Percentiles rank a stretch among this genome's conserved stretches.
These are phyloP conservation scores for Akanthomyces lecanii DNA, from an alignment of 2,329 filamentous ascomycete species.

Conservation along the genomic window DNA sequence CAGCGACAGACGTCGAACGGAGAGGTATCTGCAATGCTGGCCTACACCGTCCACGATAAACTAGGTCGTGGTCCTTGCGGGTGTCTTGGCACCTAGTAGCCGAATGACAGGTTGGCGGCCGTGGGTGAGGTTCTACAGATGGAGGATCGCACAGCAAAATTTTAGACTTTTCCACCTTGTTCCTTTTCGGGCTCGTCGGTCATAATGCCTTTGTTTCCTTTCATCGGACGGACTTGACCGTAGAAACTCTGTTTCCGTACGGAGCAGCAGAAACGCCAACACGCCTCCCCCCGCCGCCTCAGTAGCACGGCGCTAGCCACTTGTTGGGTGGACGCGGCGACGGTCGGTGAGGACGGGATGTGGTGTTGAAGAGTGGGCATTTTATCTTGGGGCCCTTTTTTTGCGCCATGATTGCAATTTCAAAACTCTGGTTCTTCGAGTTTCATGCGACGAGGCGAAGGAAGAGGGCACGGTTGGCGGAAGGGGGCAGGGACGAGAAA, in stretches of 20 bases:
- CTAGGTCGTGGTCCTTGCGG: not conserved
- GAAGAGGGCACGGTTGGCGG: slow-evolving; percentile 4
- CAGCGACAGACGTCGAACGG: not conserved
- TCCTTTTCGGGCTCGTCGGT: not conserved
- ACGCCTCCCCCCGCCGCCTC: not conserved
- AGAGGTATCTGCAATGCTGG: not conserved
- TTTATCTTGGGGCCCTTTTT: not conserved
- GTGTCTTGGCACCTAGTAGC: not conserved
- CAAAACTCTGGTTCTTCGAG: not conserved
- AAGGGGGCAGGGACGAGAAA: not conserved
- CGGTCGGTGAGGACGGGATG: not conserved
- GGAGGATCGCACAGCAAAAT: not conserved
- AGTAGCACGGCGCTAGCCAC: not conserved
- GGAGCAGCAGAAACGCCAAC: not conserved
- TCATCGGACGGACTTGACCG: not conserved
- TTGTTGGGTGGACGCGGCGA: not conserved
- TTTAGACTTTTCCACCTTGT: not conserved
- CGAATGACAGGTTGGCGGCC: not conserved
- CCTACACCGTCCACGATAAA: not conserved
- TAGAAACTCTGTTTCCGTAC: not conserved
- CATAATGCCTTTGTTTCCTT: slow-evolving; percentile 1
- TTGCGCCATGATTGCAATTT: not conserved
- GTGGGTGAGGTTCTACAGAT: slow-evolving; percentile 1
- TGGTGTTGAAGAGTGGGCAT: not conserved
- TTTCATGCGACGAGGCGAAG: not conserved